Percentiles rank a stretch among this genome's conserved stretches.
These are phyloP conservation scores for Rhododendron simsii DNA, from an alignment of 148 eudicot species.

Conservation along the genomic window DNA sequence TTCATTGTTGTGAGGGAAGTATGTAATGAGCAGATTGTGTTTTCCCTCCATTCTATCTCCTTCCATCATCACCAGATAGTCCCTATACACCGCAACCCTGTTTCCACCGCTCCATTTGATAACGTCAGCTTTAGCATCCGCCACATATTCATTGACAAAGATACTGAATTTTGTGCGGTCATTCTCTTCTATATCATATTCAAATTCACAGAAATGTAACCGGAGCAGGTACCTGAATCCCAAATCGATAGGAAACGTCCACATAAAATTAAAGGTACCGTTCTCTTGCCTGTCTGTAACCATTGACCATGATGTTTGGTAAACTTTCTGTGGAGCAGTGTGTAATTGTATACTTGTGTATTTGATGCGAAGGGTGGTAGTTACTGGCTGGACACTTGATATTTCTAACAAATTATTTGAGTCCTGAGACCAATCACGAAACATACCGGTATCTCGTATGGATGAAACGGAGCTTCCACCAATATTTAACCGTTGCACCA, in stretches of 20 bases:
- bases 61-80: neutral
- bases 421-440: slow-evolving; percentile 23
- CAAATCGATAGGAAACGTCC: slow-evolving; percentile 27
- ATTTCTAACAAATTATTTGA: neutral
- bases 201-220: slow-evolving; percentile 25
- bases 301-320: slow-evolving; percentile 15
- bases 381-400: neutral
- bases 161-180: slow-evolving; percentile 10
- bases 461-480: no score
- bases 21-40: neutral
- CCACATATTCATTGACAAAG: slow-evolving; percentile 10
- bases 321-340: no score
- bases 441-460: neutral
- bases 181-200: slow-evolving; percentile 1
- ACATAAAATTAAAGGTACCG: slow-evolving; percentile 13
- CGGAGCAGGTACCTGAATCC: slow-evolving; percentile 21
- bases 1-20: neutral
- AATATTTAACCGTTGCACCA: no score
- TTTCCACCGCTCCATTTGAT: neutral
- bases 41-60: neutral
- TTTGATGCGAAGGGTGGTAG: neutral
- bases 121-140: slow-evolving; percentile 14
- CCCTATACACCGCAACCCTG: slow-evolving; percentile 9
- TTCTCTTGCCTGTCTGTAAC: neutral
- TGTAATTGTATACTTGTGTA: no score